These are phyloP conservation scores for Thalassiosira mediterranea DNA, from an alignment of 352 stramenopile genomes.

Conservation along the genomic window DNA sequence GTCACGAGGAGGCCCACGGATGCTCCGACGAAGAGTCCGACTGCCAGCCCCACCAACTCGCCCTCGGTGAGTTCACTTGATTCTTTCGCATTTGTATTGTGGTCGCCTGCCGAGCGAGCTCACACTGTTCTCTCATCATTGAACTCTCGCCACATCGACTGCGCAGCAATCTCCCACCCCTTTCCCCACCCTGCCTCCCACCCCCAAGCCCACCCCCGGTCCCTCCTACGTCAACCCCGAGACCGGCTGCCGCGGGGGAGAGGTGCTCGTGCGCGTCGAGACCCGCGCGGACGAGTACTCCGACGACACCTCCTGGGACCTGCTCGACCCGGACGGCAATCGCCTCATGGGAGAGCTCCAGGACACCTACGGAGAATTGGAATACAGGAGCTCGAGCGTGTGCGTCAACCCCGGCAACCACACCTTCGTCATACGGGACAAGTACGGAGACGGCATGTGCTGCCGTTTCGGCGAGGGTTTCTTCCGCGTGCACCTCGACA, in stretches of 20 bases:
- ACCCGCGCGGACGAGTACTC: constrained; percentile 34
- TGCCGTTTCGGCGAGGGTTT: not conserved
- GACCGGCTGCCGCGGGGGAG: constrained; percentile 48
- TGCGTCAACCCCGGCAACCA: constrained; percentile 38
- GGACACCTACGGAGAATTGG: constrained; percentile 14
- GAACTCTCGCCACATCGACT: not conserved
- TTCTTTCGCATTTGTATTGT: not conserved
- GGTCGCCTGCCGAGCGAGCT: not conserved
- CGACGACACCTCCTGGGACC: constrained; percentile 38
- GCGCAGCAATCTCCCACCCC: constrained; percentile 13
- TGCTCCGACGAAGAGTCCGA: constrained; percentile 7
- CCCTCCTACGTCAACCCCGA: constrained; percentile 21
- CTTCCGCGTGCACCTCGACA: not conserved
- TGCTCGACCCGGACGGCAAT: constrained; percentile 25
- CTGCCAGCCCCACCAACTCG: not conserved
- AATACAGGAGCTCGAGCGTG: constrained; percentile 39
- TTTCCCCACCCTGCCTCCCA: constrained; percentile 26
- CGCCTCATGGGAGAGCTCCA: constrained; percentile 4
- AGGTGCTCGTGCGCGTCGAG: constrained; percentile 41
- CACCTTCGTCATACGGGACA: constrained; percentile 28
- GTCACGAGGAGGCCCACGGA: not conserved
- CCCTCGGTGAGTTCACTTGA: constrained; percentile 19
- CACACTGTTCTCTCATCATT: not conserved
- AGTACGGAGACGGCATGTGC: constrained; percentile 33
- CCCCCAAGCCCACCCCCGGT: constrained; percentile 32